Base-by-base conservation (phyloP, 768 basidiomycete genomes). In the Jaapia argillacea region DNA sequence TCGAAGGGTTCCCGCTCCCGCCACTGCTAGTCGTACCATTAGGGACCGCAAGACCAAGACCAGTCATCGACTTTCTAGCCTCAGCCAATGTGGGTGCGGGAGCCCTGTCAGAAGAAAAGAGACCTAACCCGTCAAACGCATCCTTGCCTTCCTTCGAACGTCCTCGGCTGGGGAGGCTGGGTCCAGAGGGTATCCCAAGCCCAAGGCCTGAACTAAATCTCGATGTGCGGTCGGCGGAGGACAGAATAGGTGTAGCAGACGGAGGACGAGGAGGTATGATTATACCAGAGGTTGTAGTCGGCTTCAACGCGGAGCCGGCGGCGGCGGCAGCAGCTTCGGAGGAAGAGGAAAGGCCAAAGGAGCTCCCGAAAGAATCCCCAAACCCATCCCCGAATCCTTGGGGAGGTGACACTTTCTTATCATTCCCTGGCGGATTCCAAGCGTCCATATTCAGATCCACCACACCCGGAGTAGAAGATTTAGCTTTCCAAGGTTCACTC, bases 91-190 rank as follows among this genome's bases (percentile, higher is more conserved):
- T 88, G 16, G 79, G 81, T 16, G 74, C 67, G 3, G 74, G 66
- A 41, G 65, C 68, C 20, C 64, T 67, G 22, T 61, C 52, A n/a
- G 69, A 58, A 23, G 61, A 54, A 45, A 62, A 58, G 18, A 83
- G 56, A 5, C 77, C 85, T 37, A 90, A 63, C 7, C 82, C 86
- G 26, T 85, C 83, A 48, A 90, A 90, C 4, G 87, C 88, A 54
- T 90, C 87, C 50, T 72, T 82, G 28, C 10, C 16, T 16, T 33
- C 10, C 10, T 33, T 33, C n/a, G n/a, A n/a, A n/a, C n/a, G n/a
- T n/a, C n/a, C n/a, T n/a, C n/a, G n/a, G n/a, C n/a, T n/a, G n/a
- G n/a, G n/a, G n/a, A n/a, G n/a, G n/a, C n/a, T n/a, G n/a, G n/a
- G n/a, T n/a, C n/a, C n/a, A n/a, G n/a, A n/a, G n/a, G n/a, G n/a